A percentile compares a stretch with the other conserved stretches of the same genome.
phyloP scores from a whole-genome alignment of 495 filamentous ascomycete genomes.

The Amphirosellinia nigrospora region DNA sequence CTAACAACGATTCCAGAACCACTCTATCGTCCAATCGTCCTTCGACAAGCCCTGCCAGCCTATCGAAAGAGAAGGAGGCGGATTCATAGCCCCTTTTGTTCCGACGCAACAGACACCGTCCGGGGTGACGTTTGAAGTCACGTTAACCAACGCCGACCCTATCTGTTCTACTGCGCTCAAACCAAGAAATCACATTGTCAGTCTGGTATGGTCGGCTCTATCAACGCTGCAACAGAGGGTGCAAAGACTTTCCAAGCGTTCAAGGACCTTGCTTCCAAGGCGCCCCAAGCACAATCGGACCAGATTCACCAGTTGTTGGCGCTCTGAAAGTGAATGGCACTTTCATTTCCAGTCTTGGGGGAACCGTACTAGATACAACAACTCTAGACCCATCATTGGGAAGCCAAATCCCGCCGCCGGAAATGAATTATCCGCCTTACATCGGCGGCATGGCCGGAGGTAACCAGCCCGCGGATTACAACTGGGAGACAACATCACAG shows the following conservation, averaged over 20 bases:
- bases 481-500: slow-evolving; percentile 40
- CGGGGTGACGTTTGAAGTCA: slow-evolving; percentile 51
- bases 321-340: slow-evolving; percentile 46
- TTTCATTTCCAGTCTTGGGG: slow-evolving; percentile 34
- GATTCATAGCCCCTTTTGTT: slow-evolving; percentile 52
- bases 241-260: slow-evolving; percentile 50
- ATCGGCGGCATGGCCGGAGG: slow-evolving; percentile 46
- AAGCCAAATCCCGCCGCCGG: slow-evolving; percentile 32
- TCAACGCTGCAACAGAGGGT: slow-evolving; percentile 44
- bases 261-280: slow-evolving; percentile 40
- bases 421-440: slow-evolving; percentile 32
- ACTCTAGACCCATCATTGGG: slow-evolving; percentile 27
- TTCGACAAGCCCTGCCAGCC: slow-evolving; percentile 51
- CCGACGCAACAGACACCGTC: slow-evolving; percentile 44
- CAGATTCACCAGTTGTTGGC: slow-evolving; percentile 43
- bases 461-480: slow-evolving; percentile 42
- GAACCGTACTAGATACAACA: slow-evolving; percentile 37
- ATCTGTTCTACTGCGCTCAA: slow-evolving; percentile 66
- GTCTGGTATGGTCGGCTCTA: slow-evolving; percentile 49
- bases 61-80: slow-evolving; percentile 33
- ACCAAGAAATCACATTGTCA: slow-evolving; percentile 50
- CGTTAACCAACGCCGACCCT: slow-evolving; percentile 54
- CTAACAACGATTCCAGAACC: slow-evolving; percentile 35
- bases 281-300: slow-evolving; percentile 47
- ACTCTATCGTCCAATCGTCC: slow-evolving; percentile 49